A percentile compares a stretch with the other conserved stretches of the same genome.
phyloP scores from a whole-genome alignment of 257 asterid species.

The Euphrasia confusa region DNA sequence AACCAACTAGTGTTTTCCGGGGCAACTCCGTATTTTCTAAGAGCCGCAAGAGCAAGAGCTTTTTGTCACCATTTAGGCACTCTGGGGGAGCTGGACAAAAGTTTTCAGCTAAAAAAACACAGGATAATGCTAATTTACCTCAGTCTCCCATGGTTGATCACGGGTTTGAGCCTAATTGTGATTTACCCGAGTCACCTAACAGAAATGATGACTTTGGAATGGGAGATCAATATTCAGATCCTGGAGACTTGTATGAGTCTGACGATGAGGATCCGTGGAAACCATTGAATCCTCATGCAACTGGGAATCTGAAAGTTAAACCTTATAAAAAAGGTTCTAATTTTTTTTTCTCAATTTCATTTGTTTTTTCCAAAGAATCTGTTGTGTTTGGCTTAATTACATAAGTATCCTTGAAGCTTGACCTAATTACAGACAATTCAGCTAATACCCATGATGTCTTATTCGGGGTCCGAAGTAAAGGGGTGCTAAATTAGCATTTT shows the following conservation, averaged over 20 bases:
- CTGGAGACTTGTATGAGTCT: constrained; percentile 42
- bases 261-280: constrained; percentile 84
- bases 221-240: constrained; percentile 44
- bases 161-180: constrained; percentile 39
- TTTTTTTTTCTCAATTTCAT: constrained; percentile 10
- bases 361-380: constrained; percentile 15
- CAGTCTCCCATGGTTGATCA: constrained; percentile 37
- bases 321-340: constrained; percentile 61
- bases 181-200: constrained; percentile 42
- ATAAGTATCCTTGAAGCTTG: no score
- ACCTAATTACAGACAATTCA: no score
- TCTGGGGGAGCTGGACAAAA: constrained; percentile 49
- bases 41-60: constrained; percentile 56
- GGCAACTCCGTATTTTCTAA: constrained; percentile 45
- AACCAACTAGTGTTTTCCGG: constrained; percentile 30
- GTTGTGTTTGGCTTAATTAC: not conserved
- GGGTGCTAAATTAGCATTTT: no score
- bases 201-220: constrained; percentile 35
- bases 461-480: no score
- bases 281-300: constrained; percentile 90
- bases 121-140: constrained; percentile 32
- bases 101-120: constrained; percentile 45
- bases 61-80: constrained; percentile 51
- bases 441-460: no score
- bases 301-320: constrained; percentile 76